These are phyloP conservation scores for Rhodamnia rubescens DNA, from an alignment of 345 rosid genomes.

Conservation along the genomic window DNA sequence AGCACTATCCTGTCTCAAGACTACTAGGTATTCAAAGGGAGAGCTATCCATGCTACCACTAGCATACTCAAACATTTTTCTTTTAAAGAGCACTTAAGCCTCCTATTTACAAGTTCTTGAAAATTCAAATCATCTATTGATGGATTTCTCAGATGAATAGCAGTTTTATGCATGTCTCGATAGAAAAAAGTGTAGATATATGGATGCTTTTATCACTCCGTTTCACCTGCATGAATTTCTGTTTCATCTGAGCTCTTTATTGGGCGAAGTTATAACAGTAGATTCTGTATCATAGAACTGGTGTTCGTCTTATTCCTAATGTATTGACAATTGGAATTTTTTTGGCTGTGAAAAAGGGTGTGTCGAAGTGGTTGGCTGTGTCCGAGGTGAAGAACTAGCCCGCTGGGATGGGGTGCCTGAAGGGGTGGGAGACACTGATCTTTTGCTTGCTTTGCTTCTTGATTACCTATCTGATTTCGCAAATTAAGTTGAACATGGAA, in stretches of 20 bases:
- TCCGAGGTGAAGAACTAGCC: constrained; percentile 40
- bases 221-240: background rate
- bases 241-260: background rate
- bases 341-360: constrained; percentile 22
- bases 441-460: background rate
- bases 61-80: constrained; percentile 20
- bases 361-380: constrained; percentile 57
- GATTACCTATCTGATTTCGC: background rate
- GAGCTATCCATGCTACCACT: background rate
- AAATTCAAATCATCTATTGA: background rate
- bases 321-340: background rate
- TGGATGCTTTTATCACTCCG: background rate
- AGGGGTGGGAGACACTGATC: constrained; percentile 29
- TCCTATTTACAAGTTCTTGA: background rate
- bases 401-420: constrained; percentile 45
- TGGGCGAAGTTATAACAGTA: background rate
- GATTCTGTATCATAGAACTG: background rate
- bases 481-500: background rate
- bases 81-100: constrained; percentile 14
- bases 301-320: background rate
- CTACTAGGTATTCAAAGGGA: constrained; percentile 17
- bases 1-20: background rate
- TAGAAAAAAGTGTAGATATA: background rate
- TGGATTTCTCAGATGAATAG: background rate
- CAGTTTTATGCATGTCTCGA: background rate